Base-by-base conservation (phyloP, 2,329 filamentous ascomycete species). In the Elsinoe ampelina region DNA sequence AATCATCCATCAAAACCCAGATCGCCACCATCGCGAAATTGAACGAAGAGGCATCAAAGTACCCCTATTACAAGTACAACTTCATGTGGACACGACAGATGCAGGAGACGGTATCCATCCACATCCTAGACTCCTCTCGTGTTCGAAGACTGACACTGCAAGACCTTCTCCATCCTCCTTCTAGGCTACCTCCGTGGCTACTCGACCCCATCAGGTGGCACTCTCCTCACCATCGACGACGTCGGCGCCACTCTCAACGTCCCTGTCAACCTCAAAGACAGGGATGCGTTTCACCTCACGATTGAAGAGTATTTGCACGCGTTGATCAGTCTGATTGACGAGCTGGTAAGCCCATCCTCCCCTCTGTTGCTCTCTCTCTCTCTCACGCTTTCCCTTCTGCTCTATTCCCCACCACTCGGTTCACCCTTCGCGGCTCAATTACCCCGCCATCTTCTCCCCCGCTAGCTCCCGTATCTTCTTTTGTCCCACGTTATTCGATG, bases 11-110 rank as follows among this genome's bases (percentile, higher is more conserved):
- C 68, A 75, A 80, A 61, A 80, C 86, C 35, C 83, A 95, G 70
- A 80, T 87, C 57, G 76, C 82, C 48, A 86, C 85, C 43, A 80
- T 96, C 45, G 73, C 76, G 58, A 82, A 85, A 63, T 81, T 98
- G 43, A 80, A 82, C 60, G 73, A 78, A 56, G 80, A 88, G 56
- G 89, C 91, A 1, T 91, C 89, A 22, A 80, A 87, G 69, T 86
- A 95, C 66, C 92, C 93, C 0, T 98, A 97, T 77, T 98, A 97
- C 83, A 96, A 95, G 80, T 96, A 95, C 76, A 96, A 96, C 72
- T 76, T 78, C 57, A 82, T 89, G 69, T 98, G 93, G 93, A 81
- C 83, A 26, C 82, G 89, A 58, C 83, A 87, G 66, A 75, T 96
- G 56, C 92, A 97, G 71, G 89, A 88, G 69, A 81, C 88, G 43